A percentile compares a stretch with the other conserved stretches of the same genome.
Conservation (phyloP, 345 rosid species). For the Punica granatum region DNA sequence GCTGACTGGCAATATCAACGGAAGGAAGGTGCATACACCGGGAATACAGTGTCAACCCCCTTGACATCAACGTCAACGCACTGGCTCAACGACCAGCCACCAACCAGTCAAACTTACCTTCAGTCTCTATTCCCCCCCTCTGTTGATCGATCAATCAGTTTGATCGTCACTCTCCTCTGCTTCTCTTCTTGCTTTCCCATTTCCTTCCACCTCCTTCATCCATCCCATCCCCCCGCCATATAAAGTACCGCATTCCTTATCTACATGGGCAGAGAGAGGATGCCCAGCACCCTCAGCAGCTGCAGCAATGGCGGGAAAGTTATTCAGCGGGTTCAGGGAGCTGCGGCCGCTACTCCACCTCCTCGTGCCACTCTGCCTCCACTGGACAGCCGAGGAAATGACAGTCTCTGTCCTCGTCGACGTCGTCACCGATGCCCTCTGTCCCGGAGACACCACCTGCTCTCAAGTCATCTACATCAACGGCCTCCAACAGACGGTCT, state of each 20-base stretch:
- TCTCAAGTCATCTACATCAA: slow-evolving; percentile 42
- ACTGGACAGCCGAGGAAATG: slow-evolving; percentile 53
- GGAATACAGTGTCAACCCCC: background rate
- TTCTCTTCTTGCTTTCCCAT: background rate
- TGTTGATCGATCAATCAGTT: background rate
- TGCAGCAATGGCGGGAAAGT: background rate
- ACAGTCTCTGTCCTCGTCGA: slow-evolving; percentile 55
- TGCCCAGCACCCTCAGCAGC: background rate
- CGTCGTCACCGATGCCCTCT: slow-evolving; percentile 37
- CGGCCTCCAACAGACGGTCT: slow-evolving; percentile 49
- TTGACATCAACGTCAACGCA: background rate
- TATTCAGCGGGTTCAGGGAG: slow-evolving; percentile 19
- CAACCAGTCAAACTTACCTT: slow-evolving; percentile 2
- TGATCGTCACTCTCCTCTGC: background rate
- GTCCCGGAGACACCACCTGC: slow-evolving; percentile 40
- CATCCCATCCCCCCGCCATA: too few species aligned
- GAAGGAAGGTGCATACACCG: background rate
- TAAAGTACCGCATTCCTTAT: background rate
- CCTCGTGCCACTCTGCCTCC: slow-evolving; percentile 36
- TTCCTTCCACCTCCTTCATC: background rate
- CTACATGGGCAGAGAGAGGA: too few species aligned
- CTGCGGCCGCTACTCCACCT: slow-evolving; percentile 41
- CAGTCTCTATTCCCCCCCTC: background rate
- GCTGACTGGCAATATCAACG: too few species aligned
- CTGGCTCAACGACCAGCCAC: background rate